Base-by-base conservation (phyloP, 164 flowering plant species). In the Houttuynia cordata region DNA sequence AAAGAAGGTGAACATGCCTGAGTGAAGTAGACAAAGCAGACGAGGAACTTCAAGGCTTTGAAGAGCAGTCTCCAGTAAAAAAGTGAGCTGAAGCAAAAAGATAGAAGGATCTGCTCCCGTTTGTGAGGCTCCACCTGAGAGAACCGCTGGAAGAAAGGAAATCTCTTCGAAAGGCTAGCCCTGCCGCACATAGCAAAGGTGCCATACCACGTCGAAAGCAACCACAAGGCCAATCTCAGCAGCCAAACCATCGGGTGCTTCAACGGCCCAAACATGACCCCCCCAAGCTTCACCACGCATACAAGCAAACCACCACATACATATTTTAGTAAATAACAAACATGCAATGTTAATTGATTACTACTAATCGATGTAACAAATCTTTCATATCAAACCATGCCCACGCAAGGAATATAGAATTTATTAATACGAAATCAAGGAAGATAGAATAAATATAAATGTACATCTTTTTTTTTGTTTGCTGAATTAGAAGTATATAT, bases 151-250 rank as follows among this genome's bases (percentile, higher is more conserved):
- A 85, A 49, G 70, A 74, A 89, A 1, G 94, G 97, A 61, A 85
- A 87, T 0, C 71, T 30, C 18, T n/a, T 23, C 0, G 86, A 73
- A 37, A 87, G 47, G 69, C 91, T 70, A 12, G 63, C 20, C 20
- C 57, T 30, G 14, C 97, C 94, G 54, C 94, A 82, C 0, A 85
- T 42, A 0, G 80, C 39, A 15, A 87, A 73, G 41, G 83, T 87
- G 18, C 97, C 97, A 17, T 79, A 47, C 77, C 84, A 70, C 15
- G 94, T 86, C 5, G 97, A 85, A 52, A 89, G 61, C 56, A 77
- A 4, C 85, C 80, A 83, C 13, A 90, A 56, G 0, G 72, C 73
- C 54, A 81, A n/a, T 17, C 74, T 54, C 0, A 77, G 25, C 63
- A 78, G 7, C 63, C 64, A 61, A 61, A 66, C 10, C 57, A 69